Base-by-base conservation (phyloP, 225 moss, liverwort and hornwort genomes). In the Lunularia cruciata region DNA sequence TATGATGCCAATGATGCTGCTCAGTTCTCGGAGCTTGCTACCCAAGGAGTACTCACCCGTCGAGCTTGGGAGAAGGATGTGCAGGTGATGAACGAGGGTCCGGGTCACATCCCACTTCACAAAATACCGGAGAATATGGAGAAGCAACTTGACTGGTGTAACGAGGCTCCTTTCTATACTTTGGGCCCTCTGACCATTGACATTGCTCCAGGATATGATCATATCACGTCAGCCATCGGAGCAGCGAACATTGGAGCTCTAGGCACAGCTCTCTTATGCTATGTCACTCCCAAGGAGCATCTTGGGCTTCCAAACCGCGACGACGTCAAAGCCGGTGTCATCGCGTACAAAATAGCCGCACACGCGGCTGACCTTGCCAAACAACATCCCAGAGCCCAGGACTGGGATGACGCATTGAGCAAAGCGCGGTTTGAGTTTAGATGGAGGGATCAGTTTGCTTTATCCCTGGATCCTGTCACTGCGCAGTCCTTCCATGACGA, bases 31-130 rank as follows among this genome's bases (percentile, higher is more conserved):
- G 95, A 95, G 77, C 90, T 95, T 26, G 95, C 95, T 38, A 90
- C 92, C 12, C 92, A 95, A 83, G 95, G 95, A 61, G 92, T 85
- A 3, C 85, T 95, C 12, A 95, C 95, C 38, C 87, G 92, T 43
- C 90, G 88, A 65, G 95, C 95, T 10, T 95, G 95, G 95, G 92
- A 92, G 79, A 88, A 92, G 73, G 92, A 95, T 75, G 95, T 95
- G 31, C 95, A 92, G 72, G 92, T 95, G 47, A 92, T 95, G 95
- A 95, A 92, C 36, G 95, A 95, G 75, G 95, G 95, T 23, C 92
- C 95, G 22, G 95, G 95, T 28, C 95, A 92, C 78, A 87, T 95
- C 39, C 95, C 95, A 0, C 71, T 92, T 22, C 88, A 95, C 72
- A 95, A 95, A 55, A 95, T 95, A 23, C 90, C 95, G 0, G 90